These are phyloP conservation scores for Ephemerocybe angulata DNA, from an alignment of 768 basidiomycete species.

Conservation along the genomic window DNA sequence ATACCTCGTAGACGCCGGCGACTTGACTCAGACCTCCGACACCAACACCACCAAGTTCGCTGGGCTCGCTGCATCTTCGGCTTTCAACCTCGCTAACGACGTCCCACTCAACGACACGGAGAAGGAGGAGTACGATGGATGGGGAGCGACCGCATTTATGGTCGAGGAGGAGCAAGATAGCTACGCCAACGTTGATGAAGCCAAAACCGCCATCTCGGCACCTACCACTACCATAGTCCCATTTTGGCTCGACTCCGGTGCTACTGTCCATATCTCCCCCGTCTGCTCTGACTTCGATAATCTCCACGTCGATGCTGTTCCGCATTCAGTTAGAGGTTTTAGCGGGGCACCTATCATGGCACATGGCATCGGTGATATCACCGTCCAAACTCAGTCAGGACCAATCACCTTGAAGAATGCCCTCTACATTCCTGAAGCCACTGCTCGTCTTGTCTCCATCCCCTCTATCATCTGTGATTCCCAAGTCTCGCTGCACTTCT, in stretches of 20 bases:
- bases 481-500: constrained; percentile 15
- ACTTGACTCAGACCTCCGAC: no score
- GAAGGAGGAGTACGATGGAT: no score
- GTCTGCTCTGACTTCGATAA: constrained; percentile 20
- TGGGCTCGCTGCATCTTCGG: no score
- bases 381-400: background rate
- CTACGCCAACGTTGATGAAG: no score
- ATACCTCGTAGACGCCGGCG: no score
- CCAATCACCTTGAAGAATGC: constrained; percentile 14
- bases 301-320: constrained; percentile 18
- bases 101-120: no score
- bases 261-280: constrained; percentile 22
- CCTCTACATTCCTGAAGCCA: constrained; percentile 20
- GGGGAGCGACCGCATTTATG: no score
- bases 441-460: constrained; percentile 23
- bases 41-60: no score
- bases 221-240: no score
- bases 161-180: no score
- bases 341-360: constrained; percentile 23
- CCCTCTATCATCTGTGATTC: constrained; percentile 12
- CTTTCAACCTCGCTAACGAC: no score
- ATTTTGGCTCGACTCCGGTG: constrained; percentile 25
- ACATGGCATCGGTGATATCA: constrained; percentile 23
- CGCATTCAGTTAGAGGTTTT: constrained; percentile 22
- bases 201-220: no score